Evolutionary conservation across 163 green algal genomes (phyloP), one percentile per base, ranked within the genome.

Genomic region (Chlamydomonas reinhardtii): DNA sequence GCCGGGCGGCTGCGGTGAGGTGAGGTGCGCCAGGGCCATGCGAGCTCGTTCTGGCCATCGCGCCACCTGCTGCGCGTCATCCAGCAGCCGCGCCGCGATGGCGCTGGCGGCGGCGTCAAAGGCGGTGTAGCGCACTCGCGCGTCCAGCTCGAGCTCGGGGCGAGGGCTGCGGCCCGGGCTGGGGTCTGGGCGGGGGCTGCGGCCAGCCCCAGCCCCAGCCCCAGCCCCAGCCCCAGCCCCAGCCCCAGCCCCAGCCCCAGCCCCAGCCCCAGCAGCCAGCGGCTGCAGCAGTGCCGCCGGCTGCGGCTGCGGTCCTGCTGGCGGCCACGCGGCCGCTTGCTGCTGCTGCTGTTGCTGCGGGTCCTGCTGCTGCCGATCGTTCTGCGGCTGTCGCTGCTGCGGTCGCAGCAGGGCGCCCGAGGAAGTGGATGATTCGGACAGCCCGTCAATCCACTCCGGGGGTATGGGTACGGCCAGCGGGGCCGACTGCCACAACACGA

Each of bases 101-200:
- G 31, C 73, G 19, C 73, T 79, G 17, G 48, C 73, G n/a, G 48
- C 73, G 0, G 73, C 73, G 35, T 79, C 73, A 32, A 66, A 79
- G 6, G 73, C 29, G 3, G 48, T 22, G 73, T 68, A 79, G 16
- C 73, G 43, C 70, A 65, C 59, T 16, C 22, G 22, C 29, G 64
- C 64, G 64, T 70, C 64, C n/a, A 29, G 48, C 48, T 56, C 48
- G 39, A 8, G 48, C 48, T 56, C 48, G 48, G 48, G 48, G 48
- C 48, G 48, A 17, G 48, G 48, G 48, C 48, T 56, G 48, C 6
- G 65, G 66, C 66, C n/a, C 31, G 17, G 29, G 66, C 66, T 73
- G 2, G 1, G 4, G 66, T 5, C 24, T 20, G 17, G 27, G 16
- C 16, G 27, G 31, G 66, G n/a, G 27, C 66, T 31, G 71, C 71